Evolutionary conservation across 176 grass and related monocot genomes (phyloP), one percentile per base, ranked within the genome.

Genomic region (Carex parvula): DNA sequence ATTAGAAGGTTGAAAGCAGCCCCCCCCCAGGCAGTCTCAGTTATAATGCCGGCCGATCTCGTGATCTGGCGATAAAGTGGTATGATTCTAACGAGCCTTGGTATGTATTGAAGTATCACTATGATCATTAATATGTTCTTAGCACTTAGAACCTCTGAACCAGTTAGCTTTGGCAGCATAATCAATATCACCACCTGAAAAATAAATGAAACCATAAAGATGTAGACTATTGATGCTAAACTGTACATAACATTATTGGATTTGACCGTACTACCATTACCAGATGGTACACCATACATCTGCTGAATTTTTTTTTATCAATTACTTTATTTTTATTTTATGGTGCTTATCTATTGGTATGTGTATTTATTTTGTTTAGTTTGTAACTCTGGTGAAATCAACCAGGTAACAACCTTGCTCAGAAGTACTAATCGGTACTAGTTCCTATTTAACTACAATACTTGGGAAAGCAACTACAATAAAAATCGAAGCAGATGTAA

Each of bases 21-120:
- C 61, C 95, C 95, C 85, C 84, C 86, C 80, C 92, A 84, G 67
- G 95, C 89, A 88, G 92, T 98, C 85, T 94, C 90, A 80, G 90
- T 84, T 65, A 98, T 92, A 64, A 94, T 91, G 39, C 95, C 95
- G 86, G 92, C 90, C 33, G 92, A 94, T 82, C 92, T 90, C 54
- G 90, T 98, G 86, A 98, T 92, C 91, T 94, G 88, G 30, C 88
- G 90, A 88, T 98, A 98, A 53, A 98, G 85, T 53, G 95, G 92
- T 77, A 91, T 88, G 87, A 98, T 98, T 65, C 95, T 68, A 62
- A 93, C 80, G 32, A 98, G 84, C 20, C 95, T 91, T 79, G 95
- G 95, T 48, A 98, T 81, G 87, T 98, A 98, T 52, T 98, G 95
- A 62, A 85, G 90, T 94, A 98, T 87, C 77, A 98, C 80, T 46